Percentiles rank a stretch among this genome's conserved stretches.
These are phyloP conservation scores for Xylaria palmicola DNA, from an alignment of 495 filamentous ascomycete species.

Conservation along the genomic window DNA sequence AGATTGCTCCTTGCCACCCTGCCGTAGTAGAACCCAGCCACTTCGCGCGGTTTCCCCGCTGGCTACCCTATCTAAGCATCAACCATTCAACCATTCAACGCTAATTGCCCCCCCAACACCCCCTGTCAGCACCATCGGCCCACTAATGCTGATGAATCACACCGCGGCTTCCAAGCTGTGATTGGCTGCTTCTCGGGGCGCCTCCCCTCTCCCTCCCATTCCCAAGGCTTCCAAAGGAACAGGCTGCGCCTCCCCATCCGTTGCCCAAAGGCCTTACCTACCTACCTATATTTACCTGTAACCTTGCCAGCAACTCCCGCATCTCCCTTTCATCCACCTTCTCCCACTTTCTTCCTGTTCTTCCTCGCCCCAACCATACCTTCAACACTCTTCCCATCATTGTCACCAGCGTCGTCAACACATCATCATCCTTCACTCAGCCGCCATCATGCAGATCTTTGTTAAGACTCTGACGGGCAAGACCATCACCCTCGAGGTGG, in stretches of 20 bases:
- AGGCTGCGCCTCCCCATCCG: slow-evolving; percentile 20
- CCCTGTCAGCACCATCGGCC: neutral
- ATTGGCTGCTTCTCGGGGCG: slow-evolving; percentile 18
- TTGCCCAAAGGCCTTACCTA: neutral
- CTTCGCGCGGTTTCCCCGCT: slow-evolving; percentile 17
- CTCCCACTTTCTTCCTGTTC: neutral
- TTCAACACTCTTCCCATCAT: slow-evolving; percentile 33
- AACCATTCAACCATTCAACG: slow-evolving; percentile 5
- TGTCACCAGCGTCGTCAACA: slow-evolving; percentile 8
- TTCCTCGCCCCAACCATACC: slow-evolving; percentile 19
- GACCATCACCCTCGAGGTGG: slow-evolving; percentile 99
- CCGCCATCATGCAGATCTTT: slow-evolving; percentile 82
- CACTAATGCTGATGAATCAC: slow-evolving; percentile 30
- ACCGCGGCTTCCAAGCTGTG: slow-evolving; percentile 3
- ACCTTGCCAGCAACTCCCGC: neutral
- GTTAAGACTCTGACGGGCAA: slow-evolving; percentile 85
- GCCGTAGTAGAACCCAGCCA: slow-evolving; percentile 8
- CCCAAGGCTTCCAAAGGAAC: slow-evolving; percentile 26
- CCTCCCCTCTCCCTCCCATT: slow-evolving; percentile 25
- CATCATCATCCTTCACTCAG: neutral
- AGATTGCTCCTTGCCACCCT: too few species aligned
- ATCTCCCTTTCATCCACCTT: slow-evolving; percentile 18
- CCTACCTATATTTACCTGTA: slow-evolving; percentile 17
- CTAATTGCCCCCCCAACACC: neutral
- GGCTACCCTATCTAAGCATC: too few species aligned